phyloP scores from a whole-genome alignment of 148 eudicot genomes.

The Rhododendron henanense region DNA sequence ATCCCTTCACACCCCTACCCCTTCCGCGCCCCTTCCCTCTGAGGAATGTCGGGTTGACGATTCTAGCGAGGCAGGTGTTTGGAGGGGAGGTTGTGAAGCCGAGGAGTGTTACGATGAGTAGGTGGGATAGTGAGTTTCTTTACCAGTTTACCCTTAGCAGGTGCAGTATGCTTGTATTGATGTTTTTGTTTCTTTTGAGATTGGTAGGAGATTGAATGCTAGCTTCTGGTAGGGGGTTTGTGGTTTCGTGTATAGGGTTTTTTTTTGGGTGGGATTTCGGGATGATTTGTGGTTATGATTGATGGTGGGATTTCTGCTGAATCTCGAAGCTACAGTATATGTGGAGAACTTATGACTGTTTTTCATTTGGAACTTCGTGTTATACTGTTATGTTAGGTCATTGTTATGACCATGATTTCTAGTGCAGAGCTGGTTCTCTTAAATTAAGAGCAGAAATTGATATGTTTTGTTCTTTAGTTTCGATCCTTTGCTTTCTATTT shows the following conservation, averaged over 20 bases:
- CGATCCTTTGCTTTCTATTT: neutral
- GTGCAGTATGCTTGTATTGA: constrained; percentile 50
- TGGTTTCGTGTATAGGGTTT: neutral
- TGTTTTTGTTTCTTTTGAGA: constrained; percentile 40
- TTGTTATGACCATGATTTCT: neutral
- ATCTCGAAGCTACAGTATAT: neutral
- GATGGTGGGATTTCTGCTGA: neutral
- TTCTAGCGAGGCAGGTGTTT: constrained; percentile 24
- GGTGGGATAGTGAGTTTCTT: constrained; percentile 41
- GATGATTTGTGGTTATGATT: neutral
- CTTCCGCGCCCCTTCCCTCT: neutral
- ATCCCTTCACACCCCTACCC: neutral
- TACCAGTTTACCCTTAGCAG: constrained; percentile 12
- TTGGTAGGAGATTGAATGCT: constrained; percentile 27
- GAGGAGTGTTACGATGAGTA: constrained; percentile 42
- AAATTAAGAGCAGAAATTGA: neutral
- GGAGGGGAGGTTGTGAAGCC: constrained; percentile 44
- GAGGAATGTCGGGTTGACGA: constrained; percentile 1
- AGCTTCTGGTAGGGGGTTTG: neutral
- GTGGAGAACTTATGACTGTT: neutral
- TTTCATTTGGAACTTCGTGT: neutral
- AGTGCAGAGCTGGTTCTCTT: neutral
- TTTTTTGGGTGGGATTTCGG: neutral
- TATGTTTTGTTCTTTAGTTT: neutral
- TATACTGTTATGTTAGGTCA: neutral